phyloP scores from a whole-genome alignment of 805 yeast species.

The Martiniozyma abietophila region DNA sequence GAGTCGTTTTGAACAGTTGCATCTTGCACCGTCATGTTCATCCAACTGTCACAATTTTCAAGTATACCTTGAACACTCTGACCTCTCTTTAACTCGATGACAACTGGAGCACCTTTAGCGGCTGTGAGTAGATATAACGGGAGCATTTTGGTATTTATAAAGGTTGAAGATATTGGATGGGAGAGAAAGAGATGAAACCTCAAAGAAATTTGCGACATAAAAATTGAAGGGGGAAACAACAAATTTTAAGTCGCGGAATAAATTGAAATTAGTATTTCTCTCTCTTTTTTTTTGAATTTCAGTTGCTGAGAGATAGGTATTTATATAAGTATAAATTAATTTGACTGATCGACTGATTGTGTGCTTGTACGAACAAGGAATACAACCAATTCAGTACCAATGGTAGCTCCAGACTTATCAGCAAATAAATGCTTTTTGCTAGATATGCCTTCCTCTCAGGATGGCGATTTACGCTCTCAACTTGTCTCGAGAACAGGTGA shows the following conservation, averaged over 20 bases:
- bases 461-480: conserved; percentile 41
- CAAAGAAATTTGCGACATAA: no score
- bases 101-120: conserved; percentile 78
- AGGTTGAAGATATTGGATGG: background rate
- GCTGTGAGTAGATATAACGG: conserved; percentile 88
- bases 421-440: conserved; percentile 51
- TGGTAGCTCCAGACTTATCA: conserved; percentile 60
- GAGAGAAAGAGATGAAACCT: no score
- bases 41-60: conserved; percentile 85
- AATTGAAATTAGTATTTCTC: no score
- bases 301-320: no score
- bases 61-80: conserved; percentile 80
- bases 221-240: no score
- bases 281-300: no score
- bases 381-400: conserved; percentile 14
- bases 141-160: conserved; percentile 40
- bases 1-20: conserved; percentile 54
- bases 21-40: conserved; percentile 80
- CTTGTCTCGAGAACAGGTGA: conserved; percentile 63
- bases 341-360: no score
- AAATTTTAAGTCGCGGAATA: no score
- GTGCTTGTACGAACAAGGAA: background rate
- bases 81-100: conserved; percentile 87
- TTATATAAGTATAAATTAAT: no score
- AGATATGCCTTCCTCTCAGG: conserved; percentile 43